A percentile compares a stretch with the other conserved stretches of the same genome.
These are phyloP conservation scores for Leucaena leucocephala DNA, from an alignment of 306 rosid genomes.

Conservation along the genomic window DNA sequence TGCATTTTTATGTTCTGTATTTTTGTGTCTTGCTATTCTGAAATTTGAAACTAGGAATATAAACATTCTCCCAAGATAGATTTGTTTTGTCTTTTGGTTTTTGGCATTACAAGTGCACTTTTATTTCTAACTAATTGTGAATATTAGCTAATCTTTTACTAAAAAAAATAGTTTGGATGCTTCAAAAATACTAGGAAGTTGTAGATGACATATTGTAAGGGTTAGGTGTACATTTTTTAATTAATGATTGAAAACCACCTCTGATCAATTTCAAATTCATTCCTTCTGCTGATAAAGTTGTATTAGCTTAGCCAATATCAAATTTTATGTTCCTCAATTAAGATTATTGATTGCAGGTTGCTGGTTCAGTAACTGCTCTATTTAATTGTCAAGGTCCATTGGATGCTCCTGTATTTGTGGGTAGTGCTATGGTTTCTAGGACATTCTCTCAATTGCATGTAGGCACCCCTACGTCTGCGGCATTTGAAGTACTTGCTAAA, in stretches of 20 bases:
- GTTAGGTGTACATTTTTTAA: conserved; percentile 10
- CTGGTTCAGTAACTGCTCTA: conserved; percentile 91
- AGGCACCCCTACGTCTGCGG: conserved; percentile 67
- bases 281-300: conserved; percentile 7
- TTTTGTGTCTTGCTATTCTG: conserved; percentile 15
- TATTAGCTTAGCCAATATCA: conserved; percentile 14
- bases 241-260: conserved; percentile 3
- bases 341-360: conserved; percentile 66
- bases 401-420: conserved; percentile 87
- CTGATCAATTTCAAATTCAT: conserved; percentile 16
- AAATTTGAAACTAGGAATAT: conserved; percentile 5
- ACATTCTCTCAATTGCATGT: conserved; percentile 55
- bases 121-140: too few relatives aligned
- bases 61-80: neutral
- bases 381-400: conserved; percentile 98
- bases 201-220: neutral
- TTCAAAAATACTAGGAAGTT: conserved; percentile 18
- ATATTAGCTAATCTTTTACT: too few relatives aligned
- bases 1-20: conserved; percentile 15
- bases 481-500: conserved; percentile 76
- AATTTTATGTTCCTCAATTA: conserved; percentile 28
- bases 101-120: too few relatives aligned
- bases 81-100: conserved; percentile 19
- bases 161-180: neutral
- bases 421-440: conserved; percentile 96